Conservation (phyloP, 2,329 filamentous ascomycete genomes). For the Nemania serpens region DNA sequence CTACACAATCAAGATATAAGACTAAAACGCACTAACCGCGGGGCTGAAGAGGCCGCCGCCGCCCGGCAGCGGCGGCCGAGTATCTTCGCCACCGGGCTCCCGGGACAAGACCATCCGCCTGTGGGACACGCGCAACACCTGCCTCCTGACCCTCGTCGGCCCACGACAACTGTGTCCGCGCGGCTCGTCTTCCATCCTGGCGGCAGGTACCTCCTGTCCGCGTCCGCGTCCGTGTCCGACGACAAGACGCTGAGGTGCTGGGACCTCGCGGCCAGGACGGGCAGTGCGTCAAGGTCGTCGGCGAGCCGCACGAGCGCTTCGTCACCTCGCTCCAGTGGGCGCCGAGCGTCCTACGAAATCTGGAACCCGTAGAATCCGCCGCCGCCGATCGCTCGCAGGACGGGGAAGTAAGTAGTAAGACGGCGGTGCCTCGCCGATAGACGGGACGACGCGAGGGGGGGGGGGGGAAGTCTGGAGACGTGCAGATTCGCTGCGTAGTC, state of each 20-base stretch:
- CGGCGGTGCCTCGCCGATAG: conserved; percentile 11
- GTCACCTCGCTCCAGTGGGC: conserved; percentile 88
- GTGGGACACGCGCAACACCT: conserved; percentile 83
- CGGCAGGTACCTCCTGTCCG: conserved; percentile 86
- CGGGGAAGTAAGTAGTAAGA: conserved; percentile 44
- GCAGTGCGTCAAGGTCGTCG: conserved; percentile 82
- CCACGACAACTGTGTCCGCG: conserved; percentile 93
- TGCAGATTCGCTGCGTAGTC: conserved; percentile 80
- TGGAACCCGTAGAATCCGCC: conserved; percentile 47
- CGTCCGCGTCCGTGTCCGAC: conserved; percentile 81
- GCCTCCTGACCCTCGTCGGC: conserved; percentile 82
- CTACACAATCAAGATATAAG: conserved; percentile 94
- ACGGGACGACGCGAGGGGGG: conserved; percentile 44
- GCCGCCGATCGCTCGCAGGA: conserved; percentile 47
- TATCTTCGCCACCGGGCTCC: conserved; percentile 87
- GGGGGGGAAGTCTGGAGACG: conserved; percentile 46
- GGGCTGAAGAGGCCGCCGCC: conserved; percentile 83
- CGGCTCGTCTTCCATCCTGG: conserved; percentile 86
- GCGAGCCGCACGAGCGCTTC: conserved; percentile 80
- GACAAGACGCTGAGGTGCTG: conserved; percentile 93
- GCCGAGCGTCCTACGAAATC: conserved; percentile 66
- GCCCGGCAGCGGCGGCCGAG: conserved; percentile 74
- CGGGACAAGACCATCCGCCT: conserved; percentile 89
- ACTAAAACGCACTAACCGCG: conserved; percentile 83
- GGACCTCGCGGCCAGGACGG: conserved; percentile 89